phyloP scores from a whole-genome alignment of 1,284 basidiomycete species.

The Ganoderma multipileum region DNA sequence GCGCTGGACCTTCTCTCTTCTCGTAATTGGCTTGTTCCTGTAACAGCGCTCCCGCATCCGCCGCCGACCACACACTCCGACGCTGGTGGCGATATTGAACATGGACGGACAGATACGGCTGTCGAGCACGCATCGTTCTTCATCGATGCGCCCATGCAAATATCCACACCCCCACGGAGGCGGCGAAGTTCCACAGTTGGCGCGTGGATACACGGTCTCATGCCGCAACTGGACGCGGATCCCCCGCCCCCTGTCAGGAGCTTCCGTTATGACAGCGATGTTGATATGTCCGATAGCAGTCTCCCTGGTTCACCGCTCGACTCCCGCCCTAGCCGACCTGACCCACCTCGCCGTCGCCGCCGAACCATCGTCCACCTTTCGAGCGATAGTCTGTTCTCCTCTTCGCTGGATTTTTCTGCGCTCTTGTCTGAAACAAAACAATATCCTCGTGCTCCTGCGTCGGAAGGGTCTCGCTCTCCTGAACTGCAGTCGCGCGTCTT shows the following conservation, averaged over 20 bases:
- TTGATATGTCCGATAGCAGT: conserved; percentile 31
- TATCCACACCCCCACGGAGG: conserved; percentile 41
- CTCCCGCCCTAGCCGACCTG: conserved; percentile 14
- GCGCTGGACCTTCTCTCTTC: conserved; percentile 32
- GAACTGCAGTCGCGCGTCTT: conserved; percentile 5
- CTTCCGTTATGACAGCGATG: conserved; percentile 30
- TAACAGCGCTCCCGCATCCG: conserved; percentile 33
- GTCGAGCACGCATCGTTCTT: conserved; percentile 39
- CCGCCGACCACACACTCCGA: conserved; percentile 22
- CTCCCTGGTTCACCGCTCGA: conserved; percentile 26
- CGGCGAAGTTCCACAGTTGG: conserved; percentile 30
- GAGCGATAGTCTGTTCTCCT: conserved; percentile 45
- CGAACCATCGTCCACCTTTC: conserved; percentile 38
- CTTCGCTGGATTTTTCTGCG: conserved; percentile 42
- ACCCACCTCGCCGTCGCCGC: conserved; percentile 34
- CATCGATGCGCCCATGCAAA: conserved; percentile 38
- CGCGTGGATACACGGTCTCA: conserved; percentile 25
- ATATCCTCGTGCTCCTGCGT: conserved; percentile 24
- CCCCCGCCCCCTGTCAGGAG: conserved; percentile 25
- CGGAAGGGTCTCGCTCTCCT: conserved; percentile 21
- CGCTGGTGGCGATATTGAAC: conserved; percentile 11
- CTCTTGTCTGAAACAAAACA: conserved; percentile 33
- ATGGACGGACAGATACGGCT: conserved; percentile 26
- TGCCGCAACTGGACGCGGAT: conserved; percentile 30
- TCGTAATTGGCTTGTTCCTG: conserved; percentile 42